Conservation (phyloP, 805 yeast genomes). For the Pichia membranifaciens region DNA sequence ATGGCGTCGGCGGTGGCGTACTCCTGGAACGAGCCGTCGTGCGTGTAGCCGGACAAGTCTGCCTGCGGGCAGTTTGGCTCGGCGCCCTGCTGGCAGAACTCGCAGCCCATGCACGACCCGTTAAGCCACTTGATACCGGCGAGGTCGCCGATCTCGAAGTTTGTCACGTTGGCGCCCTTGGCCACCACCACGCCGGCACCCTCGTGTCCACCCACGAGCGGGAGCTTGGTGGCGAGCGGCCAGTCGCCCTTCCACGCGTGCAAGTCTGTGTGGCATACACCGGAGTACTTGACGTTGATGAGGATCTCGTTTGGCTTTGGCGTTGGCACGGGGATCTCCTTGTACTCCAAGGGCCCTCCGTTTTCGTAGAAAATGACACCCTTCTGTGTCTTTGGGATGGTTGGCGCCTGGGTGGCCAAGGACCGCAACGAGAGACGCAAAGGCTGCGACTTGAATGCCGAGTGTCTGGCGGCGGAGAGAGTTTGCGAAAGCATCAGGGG, state of each 20-base stretch:
- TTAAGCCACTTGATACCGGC: conserved; percentile 86
- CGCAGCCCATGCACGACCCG: conserved; percentile 72
- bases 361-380: conserved; percentile 63
- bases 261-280: conserved; percentile 91
- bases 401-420: conserved; percentile 13
- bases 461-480: not conserved
- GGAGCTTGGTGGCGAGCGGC: conserved; percentile 71
- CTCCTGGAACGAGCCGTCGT: conserved; percentile 88
- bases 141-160: conserved; percentile 70
- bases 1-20: conserved; percentile 85
- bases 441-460: not conserved
- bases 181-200: conserved; percentile 86
- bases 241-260: conserved; percentile 95
- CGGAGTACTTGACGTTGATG: conserved; percentile 78
- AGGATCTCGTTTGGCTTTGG: conserved; percentile 76
- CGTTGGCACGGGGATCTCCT: conserved; percentile 72
- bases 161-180: conserved; percentile 59
- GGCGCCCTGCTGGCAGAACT: conserved; percentile 58
- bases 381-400: conserved; percentile 62
- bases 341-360: conserved; percentile 59
- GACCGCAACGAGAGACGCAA: conserved; percentile 4
- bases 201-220: conserved; percentile 84
- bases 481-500: not conserved
- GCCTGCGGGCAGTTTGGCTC: conserved; percentile 71
- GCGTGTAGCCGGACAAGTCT: conserved; percentile 79